Percentiles rank a stretch among this genome's conserved stretches.
phyloP scores from a whole-genome alignment of 164 flowering plant genomes.

The Chimonanthus praecox region DNA sequence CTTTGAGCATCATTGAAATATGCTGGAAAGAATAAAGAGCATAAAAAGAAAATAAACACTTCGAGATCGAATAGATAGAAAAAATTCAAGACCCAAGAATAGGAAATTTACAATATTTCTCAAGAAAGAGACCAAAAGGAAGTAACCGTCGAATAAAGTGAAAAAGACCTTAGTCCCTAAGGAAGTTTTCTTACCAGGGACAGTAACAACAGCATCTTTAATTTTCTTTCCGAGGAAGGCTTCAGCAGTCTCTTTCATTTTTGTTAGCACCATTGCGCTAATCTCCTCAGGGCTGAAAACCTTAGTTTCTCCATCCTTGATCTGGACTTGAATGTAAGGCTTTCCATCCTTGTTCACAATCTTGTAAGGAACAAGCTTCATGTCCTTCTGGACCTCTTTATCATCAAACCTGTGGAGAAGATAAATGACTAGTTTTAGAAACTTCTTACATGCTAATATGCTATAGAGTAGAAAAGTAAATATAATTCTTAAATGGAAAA shows the following conservation, averaged over 20 bases:
- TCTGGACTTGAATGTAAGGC: conserved; percentile 77
- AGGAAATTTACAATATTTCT: neutral
- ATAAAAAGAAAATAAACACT: neutral
- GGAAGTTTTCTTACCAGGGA: conserved; percentile 55
- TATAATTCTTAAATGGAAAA: neutral
- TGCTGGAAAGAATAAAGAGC: conserved; percentile 34
- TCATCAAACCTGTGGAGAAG: conserved; percentile 68
- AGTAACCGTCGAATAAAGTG: neutral
- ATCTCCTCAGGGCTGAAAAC: conserved; percentile 90
- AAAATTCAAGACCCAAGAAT: neutral
- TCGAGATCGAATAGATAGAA: neutral
- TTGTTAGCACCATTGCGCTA: conserved; percentile 79
- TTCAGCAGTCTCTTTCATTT: conserved; percentile 96
- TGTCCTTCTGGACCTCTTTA: conserved; percentile 82
- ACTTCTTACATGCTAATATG: neutral
- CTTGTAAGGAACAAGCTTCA: conserved; percentile 77
- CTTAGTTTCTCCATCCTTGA: conserved; percentile 75
- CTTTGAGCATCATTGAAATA: conserved; percentile 95
- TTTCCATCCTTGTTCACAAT: conserved; percentile 87
- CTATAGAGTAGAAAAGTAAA: neutral
- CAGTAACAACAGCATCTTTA: conserved; percentile 91
- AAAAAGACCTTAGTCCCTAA: neutral
- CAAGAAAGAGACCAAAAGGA: neutral
- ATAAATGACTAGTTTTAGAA: neutral
- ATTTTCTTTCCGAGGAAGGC: conserved; percentile 91